phyloP scores from a whole-genome alignment of 2,329 filamentous ascomycete species.

The Cadophora sp. region DNA sequence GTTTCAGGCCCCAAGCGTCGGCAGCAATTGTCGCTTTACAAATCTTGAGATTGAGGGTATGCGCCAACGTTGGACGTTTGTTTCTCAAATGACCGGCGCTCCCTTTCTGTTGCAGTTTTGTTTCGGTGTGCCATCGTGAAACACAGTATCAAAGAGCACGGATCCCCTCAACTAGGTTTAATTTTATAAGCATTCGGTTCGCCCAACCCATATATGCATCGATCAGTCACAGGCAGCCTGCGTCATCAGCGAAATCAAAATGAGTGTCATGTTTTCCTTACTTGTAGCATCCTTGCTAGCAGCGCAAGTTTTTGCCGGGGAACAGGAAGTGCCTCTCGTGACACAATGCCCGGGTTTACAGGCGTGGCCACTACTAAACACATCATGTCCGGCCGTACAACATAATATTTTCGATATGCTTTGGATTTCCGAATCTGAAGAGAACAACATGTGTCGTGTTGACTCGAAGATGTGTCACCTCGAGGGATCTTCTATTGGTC shows the following conservation, averaged over 20 bases:
- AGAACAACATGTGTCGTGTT: neutral
- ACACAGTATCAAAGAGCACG: neutral
- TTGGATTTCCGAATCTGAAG: neutral
- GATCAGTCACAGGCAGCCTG: neutral
- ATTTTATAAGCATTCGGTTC: neutral
- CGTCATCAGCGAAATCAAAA: neutral
- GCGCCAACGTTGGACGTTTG: neutral
- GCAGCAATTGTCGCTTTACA: too few species aligned
- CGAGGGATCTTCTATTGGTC: neutral
- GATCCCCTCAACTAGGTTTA: neutral
- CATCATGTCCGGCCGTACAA: neutral
- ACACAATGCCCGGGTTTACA: neutral
- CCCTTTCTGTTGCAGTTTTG: neutral
- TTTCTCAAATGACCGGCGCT: neutral
- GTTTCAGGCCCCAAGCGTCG: too few species aligned
- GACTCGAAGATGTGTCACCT: too few species aligned
- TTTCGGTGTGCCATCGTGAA: constrained; percentile 4
- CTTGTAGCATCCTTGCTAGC: neutral
- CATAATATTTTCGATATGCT: neutral
- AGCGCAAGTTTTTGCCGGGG: neutral
- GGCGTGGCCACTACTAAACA: neutral
- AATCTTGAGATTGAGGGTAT: neutral
- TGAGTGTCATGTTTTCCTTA: neutral
- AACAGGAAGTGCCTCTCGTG: neutral
- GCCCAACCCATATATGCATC: neutral